Evolutionary conservation across 177 flowering plant genomes (phyloP), one percentile per base, ranked within the genome.

Genomic region (Telopea speciosissima): DNA sequence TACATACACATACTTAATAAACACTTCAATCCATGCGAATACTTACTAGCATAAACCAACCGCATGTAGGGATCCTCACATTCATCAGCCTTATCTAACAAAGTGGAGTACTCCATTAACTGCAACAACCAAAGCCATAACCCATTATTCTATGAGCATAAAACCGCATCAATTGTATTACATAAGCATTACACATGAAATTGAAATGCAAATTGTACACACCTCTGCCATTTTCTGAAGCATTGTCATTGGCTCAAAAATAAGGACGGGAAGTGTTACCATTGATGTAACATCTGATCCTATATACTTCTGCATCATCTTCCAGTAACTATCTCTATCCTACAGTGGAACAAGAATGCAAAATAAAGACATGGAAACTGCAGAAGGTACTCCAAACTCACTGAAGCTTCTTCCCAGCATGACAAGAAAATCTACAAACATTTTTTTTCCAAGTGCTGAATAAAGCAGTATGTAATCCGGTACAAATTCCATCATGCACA

Each of bases 211-310:
- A 60, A 64, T 31, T 23, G 7, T 23, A 78, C 85, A 81, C 33
- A 93, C 98, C 96, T 93, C 98, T 1, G 98, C 98, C 88, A 93
- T 83, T 84, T 88, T 93, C 83, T 93, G 98, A 69, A 93, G 85
- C 89, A 84, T 90, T 28, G 97, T 85, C 95, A 88, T 91, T 70
- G 98, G 98, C 82, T 93, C 98, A 83, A 83, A 91, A 45, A 93
- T 93, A 67, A 90, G 62, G 9, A 93, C 97, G 1, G 98, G 98
- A 76, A 93, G 96, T 23, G 98, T 90, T 76, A 93, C 97, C 93
- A 91, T 76, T n/a, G 98, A 91, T 62, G 96, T 92, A 62, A 93
- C 77, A 81, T 93, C 98, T 19, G 96, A 75, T 16, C 98, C 98
- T 64, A 90, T 84, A 75, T 90, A 93, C 65, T 89, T 90, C 22